These are phyloP conservation scores for Phaffomyces antillensis DNA, from an alignment of 805 yeast species.

Conservation along the genomic window DNA sequence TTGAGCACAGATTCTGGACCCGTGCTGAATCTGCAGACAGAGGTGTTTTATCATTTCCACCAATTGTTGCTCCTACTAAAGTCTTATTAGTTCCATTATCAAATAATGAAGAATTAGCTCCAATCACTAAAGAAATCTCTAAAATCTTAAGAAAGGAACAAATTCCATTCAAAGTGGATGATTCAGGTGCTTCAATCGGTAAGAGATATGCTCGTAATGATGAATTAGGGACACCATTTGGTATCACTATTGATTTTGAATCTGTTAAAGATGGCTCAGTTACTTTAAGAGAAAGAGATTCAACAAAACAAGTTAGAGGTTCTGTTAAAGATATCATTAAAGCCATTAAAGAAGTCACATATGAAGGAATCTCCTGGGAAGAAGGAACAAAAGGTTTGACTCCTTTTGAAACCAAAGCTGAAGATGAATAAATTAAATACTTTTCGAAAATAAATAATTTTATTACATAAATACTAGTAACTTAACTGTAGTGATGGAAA, in stretches of 20 bases:
- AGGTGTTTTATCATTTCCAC: conserved; percentile 88
- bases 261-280: conserved; percentile 81
- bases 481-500: not conserved
- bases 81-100: conserved; percentile 93
- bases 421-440: conserved; percentile 25
- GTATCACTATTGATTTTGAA: conserved; percentile 94
- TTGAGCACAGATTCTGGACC: conserved; percentile 93
- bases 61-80: conserved; percentile 95
- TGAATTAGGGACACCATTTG: conserved; percentile 98
- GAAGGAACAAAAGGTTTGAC: conserved; percentile 72
- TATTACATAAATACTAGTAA: too few species aligned
- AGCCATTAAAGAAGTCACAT: conserved; percentile 71
- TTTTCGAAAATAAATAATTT: not conserved
- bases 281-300: conserved; percentile 95
- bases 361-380: conserved; percentile 71
- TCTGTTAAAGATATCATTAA: conserved; percentile 61
- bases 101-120: conserved; percentile 70
- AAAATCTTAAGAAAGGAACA: conserved; percentile 67
- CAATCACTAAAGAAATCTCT: conserved; percentile 65
- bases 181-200: conserved; percentile 95
- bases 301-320: conserved; percentile 96
- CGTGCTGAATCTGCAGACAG: conserved; percentile 88
- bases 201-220: conserved; percentile 97
- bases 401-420: conserved; percentile 64
- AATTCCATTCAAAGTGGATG: conserved; percentile 93